These are phyloP conservation scores for Cryptococcus depauperatus DNA, from an alignment of 1,284 basidiomycete species.

Conservation along the genomic window DNA sequence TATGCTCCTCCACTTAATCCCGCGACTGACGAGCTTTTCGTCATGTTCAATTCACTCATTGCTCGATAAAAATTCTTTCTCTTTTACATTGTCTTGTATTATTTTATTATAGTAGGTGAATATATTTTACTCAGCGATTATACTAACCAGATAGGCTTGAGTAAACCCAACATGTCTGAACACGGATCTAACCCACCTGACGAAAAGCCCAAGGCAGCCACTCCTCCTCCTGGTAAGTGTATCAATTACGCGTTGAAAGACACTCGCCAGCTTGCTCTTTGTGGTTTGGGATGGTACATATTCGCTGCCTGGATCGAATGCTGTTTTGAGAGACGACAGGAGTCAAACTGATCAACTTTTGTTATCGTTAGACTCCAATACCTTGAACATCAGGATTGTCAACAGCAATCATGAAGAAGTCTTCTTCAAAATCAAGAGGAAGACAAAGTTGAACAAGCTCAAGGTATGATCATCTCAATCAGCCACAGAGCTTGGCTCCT, in stretches of 20 bases:
- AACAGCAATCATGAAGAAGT: constrained; percentile 77
- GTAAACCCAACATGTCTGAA: constrained; percentile 73
- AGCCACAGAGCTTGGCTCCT: neutral
- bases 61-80: too few species aligned
- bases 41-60: too few species aligned
- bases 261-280: too few species aligned
- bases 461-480: constrained; percentile 32
- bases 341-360: too few species aligned
- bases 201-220: constrained; percentile 55
- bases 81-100: too few species aligned
- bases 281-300: neutral
- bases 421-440: constrained; percentile 97
- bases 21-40: too few species aligned
- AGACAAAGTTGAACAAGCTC: constrained; percentile 86
- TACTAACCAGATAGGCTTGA: too few species aligned
- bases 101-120: too few species aligned
- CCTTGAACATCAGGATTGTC: constrained; percentile 79
- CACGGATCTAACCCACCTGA: constrained; percentile 48
- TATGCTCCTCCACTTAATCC: too few species aligned
- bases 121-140: too few species aligned
- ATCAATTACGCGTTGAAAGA: too few species aligned
- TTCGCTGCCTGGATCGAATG: neutral
- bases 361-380: constrained; percentile 52
- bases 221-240: constrained; percentile 16
- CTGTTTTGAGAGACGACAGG: too few species aligned